Conservation (phyloP, 345 rosid species). For the Eucalyptus curtisii region DNA sequence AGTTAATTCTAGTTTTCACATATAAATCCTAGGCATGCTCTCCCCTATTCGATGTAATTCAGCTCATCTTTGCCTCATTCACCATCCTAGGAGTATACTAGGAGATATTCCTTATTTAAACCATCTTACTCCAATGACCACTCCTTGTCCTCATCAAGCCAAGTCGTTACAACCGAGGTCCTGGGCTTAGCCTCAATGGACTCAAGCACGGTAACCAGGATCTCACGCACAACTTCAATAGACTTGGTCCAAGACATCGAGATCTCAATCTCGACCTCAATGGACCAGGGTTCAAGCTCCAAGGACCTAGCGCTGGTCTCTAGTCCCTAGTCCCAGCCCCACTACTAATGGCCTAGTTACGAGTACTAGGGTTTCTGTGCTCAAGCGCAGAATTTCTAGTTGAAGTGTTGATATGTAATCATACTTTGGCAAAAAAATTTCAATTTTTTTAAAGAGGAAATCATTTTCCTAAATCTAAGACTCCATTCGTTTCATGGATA, state of each 20-base stretch:
- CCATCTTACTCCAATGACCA: accelerated
- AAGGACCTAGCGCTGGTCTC: not conserved
- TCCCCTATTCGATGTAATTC: not conserved
- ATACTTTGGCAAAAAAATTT: no score
- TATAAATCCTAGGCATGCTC: not conserved
- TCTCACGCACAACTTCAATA: no score
- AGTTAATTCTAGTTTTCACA: no score
- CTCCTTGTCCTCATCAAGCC: not conserved
- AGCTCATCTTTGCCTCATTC: accelerated
- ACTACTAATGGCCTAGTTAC: not conserved
- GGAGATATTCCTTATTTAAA: not conserved
- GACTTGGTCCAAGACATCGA: no score
- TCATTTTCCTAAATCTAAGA: no score
- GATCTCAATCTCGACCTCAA: no score
- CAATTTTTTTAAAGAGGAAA: no score
- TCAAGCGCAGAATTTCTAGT: accelerated
- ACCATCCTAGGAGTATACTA: not conserved
- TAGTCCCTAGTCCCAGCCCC: not conserved
- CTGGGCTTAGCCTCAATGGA: not conserved
- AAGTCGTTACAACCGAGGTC: not conserved
- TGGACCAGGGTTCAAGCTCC: not conserved
- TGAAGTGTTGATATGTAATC: not conserved
- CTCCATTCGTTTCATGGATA: no score
- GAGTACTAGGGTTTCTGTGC: not conserved
- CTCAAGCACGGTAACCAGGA: accelerated